Percentiles rank a stretch among this genome's conserved stretches.
Conservation (phyloP, 257 asterid genomes). For the Osmanthus fragrans region DNA sequence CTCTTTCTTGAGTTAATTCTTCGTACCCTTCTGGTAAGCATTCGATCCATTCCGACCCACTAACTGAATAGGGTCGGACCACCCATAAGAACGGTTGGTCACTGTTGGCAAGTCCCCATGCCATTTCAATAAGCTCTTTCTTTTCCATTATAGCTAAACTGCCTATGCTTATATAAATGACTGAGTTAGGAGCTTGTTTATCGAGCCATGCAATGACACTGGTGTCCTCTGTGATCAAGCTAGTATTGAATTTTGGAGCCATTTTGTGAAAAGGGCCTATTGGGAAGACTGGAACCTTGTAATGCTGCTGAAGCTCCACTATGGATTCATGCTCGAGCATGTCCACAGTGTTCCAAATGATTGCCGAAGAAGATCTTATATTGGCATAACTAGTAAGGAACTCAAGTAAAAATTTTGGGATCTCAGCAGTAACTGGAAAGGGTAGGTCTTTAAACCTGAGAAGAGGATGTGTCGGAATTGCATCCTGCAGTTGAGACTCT, state of each 20-base stretch:
- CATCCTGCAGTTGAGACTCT: constrained; percentile 33
- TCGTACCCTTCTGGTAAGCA: constrained; percentile 24
- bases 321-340: constrained; percentile 28
- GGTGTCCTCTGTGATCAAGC: constrained; percentile 25
- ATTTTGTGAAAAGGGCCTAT: constrained; percentile 42
- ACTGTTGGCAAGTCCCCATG: constrained; percentile 33
- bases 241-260: constrained; percentile 14
- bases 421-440: background rate
- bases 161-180: constrained; percentile 38
- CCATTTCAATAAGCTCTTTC: constrained; percentile 33
- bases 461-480: constrained; percentile 25
- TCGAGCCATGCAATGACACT: constrained; percentile 35
- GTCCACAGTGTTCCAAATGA: constrained; percentile 33
- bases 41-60: constrained; percentile 17
- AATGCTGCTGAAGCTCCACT: constrained; percentile 16
- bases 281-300: constrained; percentile 33
- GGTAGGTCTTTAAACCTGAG: constrained; percentile 38
- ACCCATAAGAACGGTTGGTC: constrained; percentile 39
- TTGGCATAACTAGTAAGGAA: background rate
- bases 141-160: constrained; percentile 21
- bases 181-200: constrained; percentile 25
- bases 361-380: constrained; percentile 25
- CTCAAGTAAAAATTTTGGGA: background rate
- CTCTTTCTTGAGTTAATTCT: constrained; percentile 15
- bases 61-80: constrained; percentile 15